phyloP scores from a whole-genome alignment of 352 stramenopile genomes.

The Phytopythium cucurbitacearum region DNA sequence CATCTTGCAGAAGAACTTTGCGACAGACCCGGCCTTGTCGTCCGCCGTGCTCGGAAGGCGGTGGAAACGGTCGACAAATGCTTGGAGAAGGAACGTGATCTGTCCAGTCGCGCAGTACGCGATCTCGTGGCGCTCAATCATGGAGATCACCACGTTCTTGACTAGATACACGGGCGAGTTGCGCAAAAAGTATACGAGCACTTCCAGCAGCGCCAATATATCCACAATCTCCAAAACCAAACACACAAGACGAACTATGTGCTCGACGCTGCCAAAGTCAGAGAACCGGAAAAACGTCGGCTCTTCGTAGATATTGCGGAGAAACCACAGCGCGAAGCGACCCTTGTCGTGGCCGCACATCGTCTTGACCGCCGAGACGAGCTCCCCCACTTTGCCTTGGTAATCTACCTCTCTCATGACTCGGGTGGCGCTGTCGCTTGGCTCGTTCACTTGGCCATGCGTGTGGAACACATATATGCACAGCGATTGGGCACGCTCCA shows the following conservation, averaged over 20 bases:
- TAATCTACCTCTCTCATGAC: slow-evolving; percentile 79
- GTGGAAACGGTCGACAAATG: slow-evolving; percentile 82
- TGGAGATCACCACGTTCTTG: slow-evolving; percentile 77
- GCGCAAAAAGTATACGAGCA: slow-evolving; percentile 77
- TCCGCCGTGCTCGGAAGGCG: slow-evolving; percentile 50
- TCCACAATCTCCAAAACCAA: slow-evolving; percentile 83
- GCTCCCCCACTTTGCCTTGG: slow-evolving; percentile 75
- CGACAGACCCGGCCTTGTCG: slow-evolving; percentile 64
- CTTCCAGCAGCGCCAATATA: slow-evolving; percentile 71
- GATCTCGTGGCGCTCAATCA: slow-evolving; percentile 83
- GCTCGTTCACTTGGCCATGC: slow-evolving; percentile 62
- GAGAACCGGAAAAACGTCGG: slow-evolving; percentile 78
- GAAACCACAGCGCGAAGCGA: slow-evolving; percentile 76
- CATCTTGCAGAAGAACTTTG: slow-evolving; percentile 82
- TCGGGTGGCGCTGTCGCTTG: slow-evolving; percentile 36
- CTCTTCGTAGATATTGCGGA: slow-evolving; percentile 83
- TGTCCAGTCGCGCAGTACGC: slow-evolving; percentile 80
- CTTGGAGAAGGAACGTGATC: slow-evolving; percentile 75
- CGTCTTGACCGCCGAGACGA: slow-evolving; percentile 82
- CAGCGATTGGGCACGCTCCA: slow-evolving; percentile 77
- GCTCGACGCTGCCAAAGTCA: slow-evolving; percentile 78
- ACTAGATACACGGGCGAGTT: slow-evolving; percentile 71
- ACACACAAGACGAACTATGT: slow-evolving; percentile 76
- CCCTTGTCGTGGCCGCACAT: slow-evolving; percentile 87
- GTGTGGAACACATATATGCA: slow-evolving; percentile 85